Evolutionary conservation across 1,284 basidiomycete genomes (phyloP), one percentile per base, ranked within the genome.

Genomic region (Microbotryum intermedium): DNA sequence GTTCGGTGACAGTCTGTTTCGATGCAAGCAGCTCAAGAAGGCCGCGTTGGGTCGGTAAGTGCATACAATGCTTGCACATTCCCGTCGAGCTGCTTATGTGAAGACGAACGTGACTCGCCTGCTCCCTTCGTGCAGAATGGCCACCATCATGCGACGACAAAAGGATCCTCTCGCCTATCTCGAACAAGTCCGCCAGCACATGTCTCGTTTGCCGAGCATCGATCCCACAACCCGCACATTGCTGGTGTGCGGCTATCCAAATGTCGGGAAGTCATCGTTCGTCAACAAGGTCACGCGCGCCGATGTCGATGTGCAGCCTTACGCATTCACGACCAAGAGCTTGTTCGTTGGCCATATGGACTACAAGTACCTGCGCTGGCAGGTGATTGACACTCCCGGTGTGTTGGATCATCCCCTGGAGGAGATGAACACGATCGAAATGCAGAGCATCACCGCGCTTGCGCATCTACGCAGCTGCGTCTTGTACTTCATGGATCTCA

Each of bases 351-450:
- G 92, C 2, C 92, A 97, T 77, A 81, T 97, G 74, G 92, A 97
- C 76, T 95, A 97, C 80, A 91, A 92, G 74, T 97, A 97, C 78
- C 82, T 97, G 69, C 83, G 92, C 66, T 97, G 92, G 92, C 92
- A 97, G 76, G 92, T 95, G 50, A 93, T 97, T 71, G 63, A 93
- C 79, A 94, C 90, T 45, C 90, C 91, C 13, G 91, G 91, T 64
- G 86, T 94, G 61, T 80, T 94, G 69, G 88, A 90, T 73, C 90
- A 94, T 75, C 92, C 92, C 2, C 81, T 97, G 48, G 92, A 97
- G 76, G 92, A 97, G 63, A 95, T 97, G 93, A 95, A 95, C 80
- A 95, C 92, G 62, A 97, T 97, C 70, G 93, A 97, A 78, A 97
- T 97, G 91, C 92, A 97, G 79, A 92, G 88, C 71, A 93, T 97